A percentile compares a stretch with the other conserved stretches of the same genome.
phyloP scores from a whole-genome alignment of 2,329 filamentous ascomycete genomes.

The Leptographium procerum region DNA sequence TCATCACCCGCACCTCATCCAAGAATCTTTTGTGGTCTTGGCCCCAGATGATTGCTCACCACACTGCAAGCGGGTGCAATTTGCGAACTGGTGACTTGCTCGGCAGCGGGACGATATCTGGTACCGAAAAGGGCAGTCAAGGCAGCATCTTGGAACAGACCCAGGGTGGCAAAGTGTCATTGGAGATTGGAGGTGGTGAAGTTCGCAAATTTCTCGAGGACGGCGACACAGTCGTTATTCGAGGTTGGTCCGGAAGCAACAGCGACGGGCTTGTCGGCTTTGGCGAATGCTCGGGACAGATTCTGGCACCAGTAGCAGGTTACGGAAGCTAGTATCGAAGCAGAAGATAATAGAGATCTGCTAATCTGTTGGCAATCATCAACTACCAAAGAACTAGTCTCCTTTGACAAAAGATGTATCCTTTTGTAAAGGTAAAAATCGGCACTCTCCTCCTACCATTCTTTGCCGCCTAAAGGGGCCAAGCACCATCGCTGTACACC shows the following conservation, averaged over 20 bases:
- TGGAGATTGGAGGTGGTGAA: slow-evolving; percentile 35
- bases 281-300: slow-evolving; percentile 32
- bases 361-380: too few species aligned
- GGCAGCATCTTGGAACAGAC: slow-evolving; percentile 32
- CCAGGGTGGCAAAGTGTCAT: too few species aligned
- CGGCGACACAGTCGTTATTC: slow-evolving; percentile 30
- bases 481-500: too few species aligned
- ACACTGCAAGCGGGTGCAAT: slow-evolving; percentile 66
- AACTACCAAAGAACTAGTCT: too few species aligned
- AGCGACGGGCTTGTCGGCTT: slow-evolving; percentile 28
- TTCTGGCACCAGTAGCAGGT: too few species aligned
- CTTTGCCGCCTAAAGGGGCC: too few species aligned
- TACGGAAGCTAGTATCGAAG: too few species aligned
- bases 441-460: too few species aligned
- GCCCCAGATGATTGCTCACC: slow-evolving; percentile 74
- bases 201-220: slow-evolving; percentile 33
- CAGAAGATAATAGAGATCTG: too few species aligned
- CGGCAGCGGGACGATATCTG: slow-evolving; percentile 65
- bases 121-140: slow-evolving; percentile 22
- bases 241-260: slow-evolving; percentile 21
- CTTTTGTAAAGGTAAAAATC: too few species aligned
- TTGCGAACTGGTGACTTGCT: slow-evolving; percentile 64
- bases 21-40: slow-evolving; percentile 68
- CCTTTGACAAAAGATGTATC: too few species aligned
- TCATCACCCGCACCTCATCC: too few species aligned